Base-by-base conservation (phyloP, 2,329 filamentous ascomycete genomes). In the Drechslerella coelobrocha region DNA sequence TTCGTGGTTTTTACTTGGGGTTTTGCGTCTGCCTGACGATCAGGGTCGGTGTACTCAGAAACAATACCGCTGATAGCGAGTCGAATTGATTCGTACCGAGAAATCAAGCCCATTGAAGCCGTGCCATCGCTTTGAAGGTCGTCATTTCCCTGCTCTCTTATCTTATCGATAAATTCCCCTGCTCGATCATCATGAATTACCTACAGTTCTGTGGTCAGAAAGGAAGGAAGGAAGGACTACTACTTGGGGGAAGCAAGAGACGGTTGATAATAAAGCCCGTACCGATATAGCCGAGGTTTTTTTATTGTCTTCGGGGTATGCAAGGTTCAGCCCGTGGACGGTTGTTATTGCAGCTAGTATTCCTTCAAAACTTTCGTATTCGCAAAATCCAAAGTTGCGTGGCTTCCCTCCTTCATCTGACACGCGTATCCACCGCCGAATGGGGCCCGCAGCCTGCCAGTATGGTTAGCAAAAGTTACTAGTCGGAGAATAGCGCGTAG, bases 331-430 rank as follows among this genome's bases (percentile, higher is more conserved):
- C 19, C 61, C 59, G 29, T 71, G 31, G 7, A 71, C n/a, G 1
- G 53, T 23, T 9, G 48, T 71, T 21, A 62, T 31, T 6, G 66
- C 66, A 12, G 59, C 66, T 3, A 59, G 53, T 9, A 71, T 56
- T 74, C 92, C 93, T 79, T 96, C 90, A 23, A 88, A 87, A 78
- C 97, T 92, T 73, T 96, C 93, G 79, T 90, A 99, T 79, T 97
- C 90, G 68, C 93, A 94, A 80, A 99, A 97, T 12, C 93, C 94
- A 82, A 97, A 97, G 73, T 88, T 89, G 79, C 89, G 88, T 61
- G 88, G 87, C 80, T 93, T 94, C 74, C 89, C 86, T 74, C 91
- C 88, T n/a, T 89, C 87, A 78, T 90, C 87, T 17, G 85, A 86
- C 31, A 87, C 88, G 69, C 91, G 83, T 73, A 92, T 92, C 92